These are phyloP conservation scores for Monilinia vaccinii-corymbosi DNA, from an alignment of 2,329 filamentous ascomycete species.

Conservation along the genomic window DNA sequence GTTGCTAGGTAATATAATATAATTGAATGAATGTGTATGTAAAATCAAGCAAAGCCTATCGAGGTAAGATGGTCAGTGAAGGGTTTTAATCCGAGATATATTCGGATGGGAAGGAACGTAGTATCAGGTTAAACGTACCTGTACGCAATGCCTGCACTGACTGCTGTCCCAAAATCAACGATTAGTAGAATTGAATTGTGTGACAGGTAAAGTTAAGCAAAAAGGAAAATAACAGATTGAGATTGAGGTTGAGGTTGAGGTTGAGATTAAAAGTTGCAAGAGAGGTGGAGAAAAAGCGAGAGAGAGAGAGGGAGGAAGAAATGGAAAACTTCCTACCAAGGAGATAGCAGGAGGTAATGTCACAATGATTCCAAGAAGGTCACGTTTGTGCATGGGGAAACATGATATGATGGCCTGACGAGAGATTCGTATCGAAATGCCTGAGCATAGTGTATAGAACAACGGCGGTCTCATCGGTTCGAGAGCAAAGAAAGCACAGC, in stretches of 20 bases:
- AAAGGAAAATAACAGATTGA: not conserved
- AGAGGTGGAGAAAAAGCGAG: not conserved
- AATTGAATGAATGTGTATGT: conserved; percentile 5
- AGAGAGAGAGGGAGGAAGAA: conserved; percentile 4
- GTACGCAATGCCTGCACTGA: conserved; percentile 30
- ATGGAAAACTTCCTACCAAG: conserved; percentile 10
- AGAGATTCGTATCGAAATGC: conserved; percentile 5
- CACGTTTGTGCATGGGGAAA: conserved; percentile 14
- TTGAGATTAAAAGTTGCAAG: too few species aligned
- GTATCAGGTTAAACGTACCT: conserved; percentile 20
- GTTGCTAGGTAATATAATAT: too few species aligned
- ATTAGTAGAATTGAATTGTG: conserved; percentile 18
- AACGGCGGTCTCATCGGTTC: conserved; percentile 7
- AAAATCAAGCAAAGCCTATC: conserved; percentile 5
- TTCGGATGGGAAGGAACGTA: conserved; percentile 10
- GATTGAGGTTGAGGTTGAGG: too few species aligned
- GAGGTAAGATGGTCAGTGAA: not conserved
- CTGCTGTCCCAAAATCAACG: conserved; percentile 23
- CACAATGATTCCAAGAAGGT: conserved; percentile 1
- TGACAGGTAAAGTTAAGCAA: conserved; percentile 14
- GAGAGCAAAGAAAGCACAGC: conserved; percentile 2
- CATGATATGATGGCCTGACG: conserved; percentile 14
- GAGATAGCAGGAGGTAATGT: conserved; percentile 1
- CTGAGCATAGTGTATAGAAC: conserved; percentile 7
- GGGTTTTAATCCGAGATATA: not conserved